Evolutionary conservation across 2,329 filamentous ascomycete genomes (phyloP).

Genomic region (Trichoderma breve): DNA sequence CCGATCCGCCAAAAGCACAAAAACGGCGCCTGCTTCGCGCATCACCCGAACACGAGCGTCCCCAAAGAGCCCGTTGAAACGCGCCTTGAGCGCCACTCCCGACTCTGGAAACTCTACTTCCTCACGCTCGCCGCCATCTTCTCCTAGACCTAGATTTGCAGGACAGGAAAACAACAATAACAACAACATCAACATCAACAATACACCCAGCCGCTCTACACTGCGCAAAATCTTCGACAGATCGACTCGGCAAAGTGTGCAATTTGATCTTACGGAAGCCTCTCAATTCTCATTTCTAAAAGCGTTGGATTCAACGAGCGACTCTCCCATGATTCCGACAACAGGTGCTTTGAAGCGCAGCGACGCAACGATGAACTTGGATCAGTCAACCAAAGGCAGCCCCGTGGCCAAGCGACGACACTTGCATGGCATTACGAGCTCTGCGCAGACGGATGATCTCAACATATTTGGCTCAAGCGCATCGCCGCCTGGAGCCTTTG

Average conservation of each 20-base stretch:
- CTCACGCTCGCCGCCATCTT: conserved; percentile 43
- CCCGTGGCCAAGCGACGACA: conserved; percentile 90
- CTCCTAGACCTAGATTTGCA: conserved; percentile 37
- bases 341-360: conserved; percentile 89
- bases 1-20: conserved; percentile 60
- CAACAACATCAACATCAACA: conserved; percentile 33
- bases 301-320: conserved; percentile 46
- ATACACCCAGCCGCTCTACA: conserved; percentile 36
- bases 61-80: conserved; percentile 77
- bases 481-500: conserved; percentile 46
- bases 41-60: conserved; percentile 65
- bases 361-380: conserved; percentile 84
- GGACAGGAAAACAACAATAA: conserved; percentile 45
- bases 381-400: conserved; percentile 73
- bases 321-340: conserved; percentile 32
- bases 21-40: conserved; percentile 45
- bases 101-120: conserved; percentile 67
- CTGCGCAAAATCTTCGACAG: conserved; percentile 41
- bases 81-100: conserved; percentile 66
- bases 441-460: conserved; percentile 57
- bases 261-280: conserved; percentile 55
- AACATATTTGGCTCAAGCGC: conserved; percentile 69
- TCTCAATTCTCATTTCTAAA: conserved; percentile 51
- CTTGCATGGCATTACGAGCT: conserved; percentile 69
- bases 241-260: conserved; percentile 52